Evolutionary conservation across 306 rosid genomes (phyloP), one percentile per base, ranked within the genome.

Genomic region (Ormosia semicastrata): DNA sequence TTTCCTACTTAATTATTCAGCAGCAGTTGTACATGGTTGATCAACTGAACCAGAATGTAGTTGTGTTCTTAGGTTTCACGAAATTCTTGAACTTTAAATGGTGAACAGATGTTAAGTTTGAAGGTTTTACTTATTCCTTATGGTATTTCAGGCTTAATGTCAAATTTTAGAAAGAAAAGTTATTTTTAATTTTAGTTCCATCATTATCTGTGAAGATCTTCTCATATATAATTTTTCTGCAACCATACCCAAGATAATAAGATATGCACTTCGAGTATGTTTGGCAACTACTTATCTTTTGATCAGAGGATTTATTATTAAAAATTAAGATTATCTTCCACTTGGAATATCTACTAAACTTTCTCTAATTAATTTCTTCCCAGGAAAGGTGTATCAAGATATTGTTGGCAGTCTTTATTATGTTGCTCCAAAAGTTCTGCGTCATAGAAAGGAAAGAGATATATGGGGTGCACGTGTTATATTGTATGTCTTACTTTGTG

Each of bases 351-450:
- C 12, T 3, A 47, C 43, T 70, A 36, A 49, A 33, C 8, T 64
- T 39, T 65, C 32, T 56, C 33, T 59, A 39, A 36, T 53, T 13
- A 41, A 53, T 37, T 72, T 43, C 50, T 77, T 69, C 40, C 41
- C 91, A 90, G 93, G 91, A 67, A 88, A 87, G 83, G 76, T 87
- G 56, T 90, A 90, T 34, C 24, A 24, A 1, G 24, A 24, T 24
- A 24, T 24, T 24, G 24, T 24, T 24, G 24, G 24, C 24, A 24
- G 24, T 24, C 24, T 24, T 24, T 24, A 24, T 24, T 24, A 24
- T 24, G 24, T 24, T 24, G 24, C 24, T 24, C 24, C 24, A 24
- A 1, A 24, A 24, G 24, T 24, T 24, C 24, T 24, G 24, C 24
- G 24, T 24, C 24, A 24, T 24, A 24, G 24, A 24, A 24, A 24